Evolutionary conservation across 176 grass and related monocot genomes (phyloP), one percentile per base, ranked within the genome.

Genomic region (Cenchrus americanus): DNA sequence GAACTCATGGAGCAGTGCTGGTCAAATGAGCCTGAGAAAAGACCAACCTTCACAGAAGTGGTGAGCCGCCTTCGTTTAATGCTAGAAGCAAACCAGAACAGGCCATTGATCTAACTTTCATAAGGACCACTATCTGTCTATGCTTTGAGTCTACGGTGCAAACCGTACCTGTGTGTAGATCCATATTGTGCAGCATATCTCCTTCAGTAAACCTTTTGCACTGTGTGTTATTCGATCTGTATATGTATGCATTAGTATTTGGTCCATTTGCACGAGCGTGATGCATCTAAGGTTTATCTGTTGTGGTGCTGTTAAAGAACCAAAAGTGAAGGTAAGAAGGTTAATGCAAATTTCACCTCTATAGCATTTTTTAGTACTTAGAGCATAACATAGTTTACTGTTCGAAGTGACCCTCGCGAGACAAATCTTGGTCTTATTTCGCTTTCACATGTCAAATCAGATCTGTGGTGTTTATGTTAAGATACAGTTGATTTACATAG

Each of bases 1-100:
- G 65, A 72, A 37, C 71, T 96, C 58, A 96, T 96, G 94, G 88
- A 96, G 47, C 83, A 87, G 48, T 93, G 91, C 54, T 96, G 93
- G 88, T 73, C 74, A 82, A 76, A 69, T n/a, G 54, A 94, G 75
- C 82, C 92, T 11, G 82, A 80, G 10, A 73, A 88, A 82, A 74
- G 92, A 17, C 92, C 92, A 76, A 86, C 88, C 3, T 94, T 94
- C 79, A 88, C 75, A 15, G 76, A 91, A 77, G 82, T 91, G 3
- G 85, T 83, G n/a, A 86, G 73, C 53, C 59, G 55, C 7, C 66
- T 94, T 7, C 75, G 57, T 11, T 79, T 75, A 61, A 94, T 94
- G 83, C 78, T 86, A 55, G 69, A 86, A 74, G 61, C 15, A 30
- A 74, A 69, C 67, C 82, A 83, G 81, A 71, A 30, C 60, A 32